Evolutionary conservation across 768 basidiomycete species (phyloP), one percentile per base, ranked within the genome.

Genomic region (Boletus pseudopeckii): DNA sequence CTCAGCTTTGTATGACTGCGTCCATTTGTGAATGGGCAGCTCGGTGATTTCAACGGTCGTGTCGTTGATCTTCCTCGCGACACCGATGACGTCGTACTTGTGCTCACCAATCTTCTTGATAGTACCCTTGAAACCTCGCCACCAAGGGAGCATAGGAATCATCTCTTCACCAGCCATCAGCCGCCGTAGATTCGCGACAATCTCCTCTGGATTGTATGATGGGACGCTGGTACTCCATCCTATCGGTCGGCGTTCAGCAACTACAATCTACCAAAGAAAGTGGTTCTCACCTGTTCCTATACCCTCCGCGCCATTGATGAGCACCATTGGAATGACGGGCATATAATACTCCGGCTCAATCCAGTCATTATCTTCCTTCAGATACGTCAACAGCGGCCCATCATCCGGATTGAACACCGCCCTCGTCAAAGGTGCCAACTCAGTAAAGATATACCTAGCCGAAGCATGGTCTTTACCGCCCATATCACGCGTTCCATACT

Each of bases 391-490:
- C n/a, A 98, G 71, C 0, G 87, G 81, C 61, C 96, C 94, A 62
- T 99, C 97, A 39, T 80, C 78, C 0, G 90, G 78, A 63, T 94
- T 83, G 76, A 89, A 96, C 47, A 98, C 65, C 3, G 79, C 71
- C 52, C 92, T 80, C 37, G 93, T 83, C 57, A 96, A 81, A 0
- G 82, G 73, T 17, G 84, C 80, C 20, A 90, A 78, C 59, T 85
- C 77, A 1, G 97, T 98, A 77, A 85, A 90, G 67, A 98, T 96
- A 69, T 99, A 98, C 84, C 97, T 85, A 58, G 95, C 86, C 36
- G 93, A 90, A 49, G 96, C 97, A 61, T 93, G 91, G 67, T 99
- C 95, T 74, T 98, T 98, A 37, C 96, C 96, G 48, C 96, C 97
- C 69, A 82, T 74, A 53, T 86, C 86, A 62, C 96, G 92, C 42